Base-by-base conservation (phyloP, 1,284 basidiomycete genomes). In the Quambalaria eucalypti region DNA sequence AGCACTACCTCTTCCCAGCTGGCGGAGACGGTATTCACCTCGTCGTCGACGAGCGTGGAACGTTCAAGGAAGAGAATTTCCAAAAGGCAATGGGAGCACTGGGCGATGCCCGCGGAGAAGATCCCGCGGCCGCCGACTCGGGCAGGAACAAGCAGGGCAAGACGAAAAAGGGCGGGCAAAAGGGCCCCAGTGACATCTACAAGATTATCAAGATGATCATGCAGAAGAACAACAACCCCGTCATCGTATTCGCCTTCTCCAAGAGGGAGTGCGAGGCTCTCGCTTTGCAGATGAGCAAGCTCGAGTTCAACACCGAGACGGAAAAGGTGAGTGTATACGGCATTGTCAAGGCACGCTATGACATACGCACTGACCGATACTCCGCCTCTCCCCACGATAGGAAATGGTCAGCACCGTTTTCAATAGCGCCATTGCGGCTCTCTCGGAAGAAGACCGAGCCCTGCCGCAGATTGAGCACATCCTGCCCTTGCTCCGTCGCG, bases 161-260 rank as follows among this genome's bases (percentile, higher is more conserved):
- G 47, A 67, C 92, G 89, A 77, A 90, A 88, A 28, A 96, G 90
- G 82, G 78, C 91, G 87, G n/a, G 84, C 87, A 77, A 91, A 95
- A 81, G 89, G 90, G 90, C 86, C 88, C n/a, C 79, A 90, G 89
- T 38, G 95, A 99, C 77, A 92, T 98, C 60, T 90, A 90, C 71
- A 97, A 96, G 78, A 95, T 98, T 64, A 87, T 97, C 77, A 90
- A 90, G 77, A 92, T 97, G 86, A 96, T 99, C 79, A 93, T 97
- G 90, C 78, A 86, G 65, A 93, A 95, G 78, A 92, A 92, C 76
- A 95, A 90, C 78, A 95, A 97, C 73, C 95, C 95, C 0, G 93
- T 98, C 67, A 98, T 99, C 72, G 87, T 98, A 52, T 99, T 99
- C 77, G 89, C 95, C 4, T 98, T 99, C 78, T 90, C 88, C 78